Base-by-base conservation (phyloP, 805 yeast species). In the Yamadazyma akitaensis region DNA sequence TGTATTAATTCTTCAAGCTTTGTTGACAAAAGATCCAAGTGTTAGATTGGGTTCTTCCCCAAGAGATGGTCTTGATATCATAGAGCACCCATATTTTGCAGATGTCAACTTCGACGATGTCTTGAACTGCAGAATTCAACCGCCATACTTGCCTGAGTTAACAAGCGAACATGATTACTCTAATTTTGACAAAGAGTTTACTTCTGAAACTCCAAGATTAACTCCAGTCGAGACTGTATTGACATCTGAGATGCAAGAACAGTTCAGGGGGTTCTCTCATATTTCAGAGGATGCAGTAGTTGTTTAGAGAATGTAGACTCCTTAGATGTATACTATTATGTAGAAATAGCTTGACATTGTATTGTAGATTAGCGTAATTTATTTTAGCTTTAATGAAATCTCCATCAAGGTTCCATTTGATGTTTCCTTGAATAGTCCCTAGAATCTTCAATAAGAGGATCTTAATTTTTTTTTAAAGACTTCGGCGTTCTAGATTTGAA, bases 201-300 rank as follows among this genome's bases (percentile, higher is more conserved):
- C 99, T 0, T 81, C 90, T 0, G 97, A 94, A 60, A 85, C 94
- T 31, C 97, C 98, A 31, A 84, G 96, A 42, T 76, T 92, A 65
- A 94, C 99, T 1, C 99, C 99, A 2, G 91, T 94, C 41, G 92
- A 89, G 50, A 85, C 96, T 26, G 83, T 87, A 6, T 74, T 94
- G 59, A 85, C 94, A 12, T 81, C 94, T 1, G 80, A 84, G 24
- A 85, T 86, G 81, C 99, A 94, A 74, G 97, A 94, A 59, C 95
- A 89, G 70, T 94, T 94, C 79, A 82, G 98, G 57, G 99, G 99
- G 3, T 94, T 94, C 70, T 89, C 97, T 1, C 92, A 90, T 65
- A 81, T 86, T 57, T 79, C 85, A 25, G 90, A 84, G 42, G 82
- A 80, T 41, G 73, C 73, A 8, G 62, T 68, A 8, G 47, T 43